Conservation (phyloP, 345 rosid species). For the Rhodomyrtus tomentosa region DNA sequence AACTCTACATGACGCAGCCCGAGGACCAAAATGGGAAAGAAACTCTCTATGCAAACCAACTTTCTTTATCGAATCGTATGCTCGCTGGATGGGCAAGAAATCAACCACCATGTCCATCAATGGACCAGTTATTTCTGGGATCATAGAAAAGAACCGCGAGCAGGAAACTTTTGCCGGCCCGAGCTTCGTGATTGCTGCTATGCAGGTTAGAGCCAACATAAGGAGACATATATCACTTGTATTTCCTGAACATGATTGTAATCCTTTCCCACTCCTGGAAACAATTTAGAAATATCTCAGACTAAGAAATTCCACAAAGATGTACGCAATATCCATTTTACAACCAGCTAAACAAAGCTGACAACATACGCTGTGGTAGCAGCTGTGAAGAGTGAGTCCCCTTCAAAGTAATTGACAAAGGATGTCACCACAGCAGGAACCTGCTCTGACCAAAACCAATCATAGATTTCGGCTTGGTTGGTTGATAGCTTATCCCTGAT, state of each 20-base stretch:
- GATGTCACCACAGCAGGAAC: constrained; percentile 49
- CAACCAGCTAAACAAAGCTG: not conserved
- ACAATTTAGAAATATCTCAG: not conserved
- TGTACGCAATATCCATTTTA: not conserved
- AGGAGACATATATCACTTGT: constrained; percentile 66
- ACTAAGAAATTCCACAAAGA: not conserved
- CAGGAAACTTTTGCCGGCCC: constrained; percentile 81
- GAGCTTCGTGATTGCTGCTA: constrained; percentile 78
- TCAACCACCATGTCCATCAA: constrained; percentile 85
- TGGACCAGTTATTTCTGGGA: constrained; percentile 68
- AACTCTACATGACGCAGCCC: constrained; percentile 70
- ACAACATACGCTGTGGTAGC: constrained; percentile 47
- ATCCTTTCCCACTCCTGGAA: constrained; percentile 43
- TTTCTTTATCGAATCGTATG: constrained; percentile 54
- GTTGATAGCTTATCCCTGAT: constrained; percentile 74
- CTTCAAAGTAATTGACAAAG: constrained; percentile 58
- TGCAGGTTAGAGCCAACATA: constrained; percentile 66
- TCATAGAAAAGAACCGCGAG: constrained; percentile 51
- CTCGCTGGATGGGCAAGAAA: constrained; percentile 55
- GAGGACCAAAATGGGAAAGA: constrained; percentile 91
- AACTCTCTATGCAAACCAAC: constrained; percentile 79
- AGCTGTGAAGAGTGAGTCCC: constrained; percentile 44
- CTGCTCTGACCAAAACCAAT: constrained; percentile 80
- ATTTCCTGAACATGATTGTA: constrained; percentile 30
- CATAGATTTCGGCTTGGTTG: constrained; percentile 63